Conservation (phyloP, 768 basidiomycete species). For the Cystofilobasidium macerans region DNA sequence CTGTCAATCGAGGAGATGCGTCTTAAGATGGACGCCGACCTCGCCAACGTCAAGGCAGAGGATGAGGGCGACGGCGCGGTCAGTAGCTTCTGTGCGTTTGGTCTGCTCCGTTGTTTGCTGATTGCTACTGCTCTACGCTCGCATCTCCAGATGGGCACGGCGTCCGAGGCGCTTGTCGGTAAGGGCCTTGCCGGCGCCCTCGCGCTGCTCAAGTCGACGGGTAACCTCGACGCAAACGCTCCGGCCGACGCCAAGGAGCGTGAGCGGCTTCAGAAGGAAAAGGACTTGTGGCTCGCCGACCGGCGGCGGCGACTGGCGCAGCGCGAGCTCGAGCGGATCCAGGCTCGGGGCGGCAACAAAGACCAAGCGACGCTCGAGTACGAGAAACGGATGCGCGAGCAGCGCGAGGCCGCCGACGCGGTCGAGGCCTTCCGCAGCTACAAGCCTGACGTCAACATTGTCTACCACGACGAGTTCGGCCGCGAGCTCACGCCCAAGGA, state of each 20-base stretch:
- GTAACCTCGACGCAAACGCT: slow-evolving; percentile 54
- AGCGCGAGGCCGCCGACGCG: slow-evolving; percentile 72
- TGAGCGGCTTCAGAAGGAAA: slow-evolving; percentile 68
- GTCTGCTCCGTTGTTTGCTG: background rate
- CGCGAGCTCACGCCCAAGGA: slow-evolving; percentile 79
- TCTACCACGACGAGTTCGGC: slow-evolving; percentile 94
- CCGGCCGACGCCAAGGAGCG: slow-evolving; percentile 62
- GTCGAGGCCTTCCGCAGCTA: slow-evolving; percentile 81
- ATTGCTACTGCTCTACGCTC: background rate
- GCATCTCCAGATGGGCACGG: slow-evolving; percentile 17
- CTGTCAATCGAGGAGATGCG: slow-evolving; percentile 41
- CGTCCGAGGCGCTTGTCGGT: slow-evolving; percentile 62
- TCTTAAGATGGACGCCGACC: slow-evolving; percentile 50
- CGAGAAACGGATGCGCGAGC: slow-evolving; percentile 82
- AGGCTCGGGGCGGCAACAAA: slow-evolving; percentile 58
- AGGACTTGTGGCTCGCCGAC: slow-evolving; percentile 82
- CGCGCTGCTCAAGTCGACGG: slow-evolving; percentile 66
- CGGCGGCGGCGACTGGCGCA: slow-evolving; percentile 63
- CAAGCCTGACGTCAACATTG: slow-evolving; percentile 92
- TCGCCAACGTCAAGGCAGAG: slow-evolving; percentile 51
- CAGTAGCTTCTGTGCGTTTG: background rate
- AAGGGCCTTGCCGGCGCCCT: slow-evolving; percentile 81
- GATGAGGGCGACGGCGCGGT: slow-evolving; percentile 37
- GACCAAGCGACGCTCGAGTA: slow-evolving; percentile 91
- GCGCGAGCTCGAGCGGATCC: slow-evolving; percentile 67